A percentile compares a stretch with the other conserved stretches of the same genome.
Evolutionary conservation across 75 land plant genomes (phyloP).

Genomic region (Cryptomeria japonica): DNA sequence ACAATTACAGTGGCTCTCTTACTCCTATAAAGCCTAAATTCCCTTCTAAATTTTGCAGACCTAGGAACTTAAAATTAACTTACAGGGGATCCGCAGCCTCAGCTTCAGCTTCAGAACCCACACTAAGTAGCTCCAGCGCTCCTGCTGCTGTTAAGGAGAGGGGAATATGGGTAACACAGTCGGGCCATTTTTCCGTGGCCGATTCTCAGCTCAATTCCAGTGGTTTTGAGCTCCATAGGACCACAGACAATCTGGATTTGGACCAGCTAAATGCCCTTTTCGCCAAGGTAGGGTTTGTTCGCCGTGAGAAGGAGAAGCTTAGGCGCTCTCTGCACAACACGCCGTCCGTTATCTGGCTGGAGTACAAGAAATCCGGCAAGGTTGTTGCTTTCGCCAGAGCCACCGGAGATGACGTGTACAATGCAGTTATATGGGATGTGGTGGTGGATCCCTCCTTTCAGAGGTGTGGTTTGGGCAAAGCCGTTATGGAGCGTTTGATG

Average conservation of each 20-base stretch:
- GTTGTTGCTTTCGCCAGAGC: constrained; percentile 92
- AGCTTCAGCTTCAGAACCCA: background rate
- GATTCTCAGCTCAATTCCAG: constrained; percentile 65
- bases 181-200: background rate
- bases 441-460: constrained; percentile 93
- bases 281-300: constrained; percentile 86
- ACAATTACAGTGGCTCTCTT: background rate
- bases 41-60: background rate
- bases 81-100: background rate
- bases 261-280: constrained; percentile 82
- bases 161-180: background rate
- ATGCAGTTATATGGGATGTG: constrained; percentile 97
- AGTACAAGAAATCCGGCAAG: constrained; percentile 33
- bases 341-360: constrained; percentile 62
- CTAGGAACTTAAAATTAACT: background rate
- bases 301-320: constrained; percentile 66
- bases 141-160: background rate
- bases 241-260: constrained; percentile 57
- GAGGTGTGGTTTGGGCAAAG: constrained; percentile 86
- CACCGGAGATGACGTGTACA: constrained; percentile 92
- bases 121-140: background rate
- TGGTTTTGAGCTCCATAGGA: constrained; percentile 59
- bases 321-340: constrained; percentile 66
- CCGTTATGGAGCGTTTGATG: constrained; percentile 84
- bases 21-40: background rate